Percentiles rank a stretch among this genome's conserved stretches.
Conservation (phyloP, 2,329 filamentous ascomycete species). For the Tolypocladium pustulatum region DNA sequence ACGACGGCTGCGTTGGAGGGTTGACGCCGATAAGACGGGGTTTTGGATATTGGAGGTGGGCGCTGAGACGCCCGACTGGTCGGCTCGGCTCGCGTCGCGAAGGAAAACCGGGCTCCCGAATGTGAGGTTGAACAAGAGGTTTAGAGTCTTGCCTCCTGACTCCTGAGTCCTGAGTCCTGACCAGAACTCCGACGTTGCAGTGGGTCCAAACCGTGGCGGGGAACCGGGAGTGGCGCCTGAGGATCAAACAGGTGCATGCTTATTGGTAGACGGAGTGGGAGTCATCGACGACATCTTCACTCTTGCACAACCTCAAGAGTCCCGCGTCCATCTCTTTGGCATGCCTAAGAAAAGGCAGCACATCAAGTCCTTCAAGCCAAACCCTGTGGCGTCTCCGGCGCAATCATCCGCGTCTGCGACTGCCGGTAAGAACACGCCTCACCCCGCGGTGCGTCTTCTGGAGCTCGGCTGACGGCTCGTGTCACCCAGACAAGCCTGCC, state of each 20-base stretch:
- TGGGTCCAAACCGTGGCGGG: not conserved
- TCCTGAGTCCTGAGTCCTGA: no score
- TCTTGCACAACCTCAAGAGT: not conserved
- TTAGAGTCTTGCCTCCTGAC: not conserved
- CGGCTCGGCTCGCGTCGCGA: not conserved
- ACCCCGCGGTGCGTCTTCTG: not conserved
- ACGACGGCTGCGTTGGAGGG: not conserved
- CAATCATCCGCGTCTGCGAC: constrained; percentile 15
- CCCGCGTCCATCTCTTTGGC: constrained; percentile 11
- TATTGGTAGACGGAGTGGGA: not conserved
- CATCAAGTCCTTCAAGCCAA: constrained; percentile 46
- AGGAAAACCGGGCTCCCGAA: not conserved
- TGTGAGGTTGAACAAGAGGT: not conserved
- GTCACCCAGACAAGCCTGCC: constrained; percentile 17
- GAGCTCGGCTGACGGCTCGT: not conserved
- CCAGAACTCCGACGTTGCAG: not conserved
- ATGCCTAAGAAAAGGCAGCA: constrained; percentile 58
- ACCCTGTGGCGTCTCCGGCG: constrained; percentile 38
- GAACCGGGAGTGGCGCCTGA: not conserved
- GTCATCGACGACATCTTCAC: not conserved
- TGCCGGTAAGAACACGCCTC: constrained; percentile 13
- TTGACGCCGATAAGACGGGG: not conserved
- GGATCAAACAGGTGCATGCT: not conserved
- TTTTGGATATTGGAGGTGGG: not conserved
- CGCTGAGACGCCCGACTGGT: not conserved